Percentiles rank a stretch among this genome's conserved stretches.
phyloP scores from a whole-genome alignment of 164 flowering plant genomes.

The Vitis vinifera region DNA sequence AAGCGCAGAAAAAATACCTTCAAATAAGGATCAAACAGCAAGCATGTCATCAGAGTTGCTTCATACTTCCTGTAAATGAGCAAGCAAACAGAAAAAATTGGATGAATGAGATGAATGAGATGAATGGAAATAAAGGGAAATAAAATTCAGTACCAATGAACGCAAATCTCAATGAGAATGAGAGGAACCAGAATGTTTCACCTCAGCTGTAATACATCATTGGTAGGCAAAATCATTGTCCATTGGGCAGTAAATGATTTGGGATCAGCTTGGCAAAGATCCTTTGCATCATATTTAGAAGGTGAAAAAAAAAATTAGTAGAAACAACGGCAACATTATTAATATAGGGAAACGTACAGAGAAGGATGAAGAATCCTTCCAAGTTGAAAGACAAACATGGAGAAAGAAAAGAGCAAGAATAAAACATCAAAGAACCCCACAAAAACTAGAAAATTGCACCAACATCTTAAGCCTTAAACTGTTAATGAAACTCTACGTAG shows the following conservation, averaged over 20 bases:
- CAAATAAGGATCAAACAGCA: constrained; percentile 80
- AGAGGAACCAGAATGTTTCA: constrained; percentile 19
- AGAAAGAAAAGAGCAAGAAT: too few species aligned
- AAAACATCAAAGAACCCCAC: too few species aligned
- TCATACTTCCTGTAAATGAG: constrained; percentile 68
- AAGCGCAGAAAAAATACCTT: constrained; percentile 49
- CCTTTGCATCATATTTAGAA: constrained; percentile 41
- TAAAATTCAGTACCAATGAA: background rate
- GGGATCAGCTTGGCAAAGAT: constrained; percentile 87
- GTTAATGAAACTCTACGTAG: background rate
- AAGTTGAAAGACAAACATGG: too few species aligned
- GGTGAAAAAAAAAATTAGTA: background rate
- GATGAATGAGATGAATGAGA: constrained; percentile 2
- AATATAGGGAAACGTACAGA: background rate
- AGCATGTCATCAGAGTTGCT: constrained; percentile 80
- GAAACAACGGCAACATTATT: background rate
- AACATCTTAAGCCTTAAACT: background rate
- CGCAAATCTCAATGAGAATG: constrained; percentile 1
- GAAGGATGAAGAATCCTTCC: too few species aligned
- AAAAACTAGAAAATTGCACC: background rate
- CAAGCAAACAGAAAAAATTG: constrained; percentile 12
- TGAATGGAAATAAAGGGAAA: background rate
- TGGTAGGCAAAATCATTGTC: constrained; percentile 86
- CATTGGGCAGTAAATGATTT: constrained; percentile 72
- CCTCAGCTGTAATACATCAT: constrained; percentile 82